Evolutionary conservation across 345 rosid genomes (phyloP), one percentile per base, ranked within the genome.

Genomic region (Arabis alpina): DNA sequence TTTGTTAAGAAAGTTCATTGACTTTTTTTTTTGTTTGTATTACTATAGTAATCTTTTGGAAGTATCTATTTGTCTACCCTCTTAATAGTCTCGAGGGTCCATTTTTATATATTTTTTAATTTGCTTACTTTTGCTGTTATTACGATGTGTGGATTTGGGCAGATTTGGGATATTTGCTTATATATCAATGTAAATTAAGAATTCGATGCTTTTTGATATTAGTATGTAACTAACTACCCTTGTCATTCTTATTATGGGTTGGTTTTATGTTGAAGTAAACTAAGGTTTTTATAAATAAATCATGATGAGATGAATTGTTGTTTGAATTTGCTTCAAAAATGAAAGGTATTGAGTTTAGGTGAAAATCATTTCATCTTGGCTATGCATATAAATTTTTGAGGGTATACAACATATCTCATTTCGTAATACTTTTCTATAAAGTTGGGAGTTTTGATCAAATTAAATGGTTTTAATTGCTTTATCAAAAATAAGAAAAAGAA

Each of bases 1-100:
- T 92, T 90, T 62, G 19, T 81, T 45, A 90, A 83, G 79, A 90
- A 85, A 70, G 90, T 88, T 66, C 80, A 85, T 78, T 76, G 71
- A 76, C 68, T 64, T 70, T 61, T 28, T 64, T 37, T 12, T 11
- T 4, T 4, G 2, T 24, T 58, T 57, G 2, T 9, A 6, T 8
- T 48, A 4, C 24, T 8, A 4, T 48, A 49, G 48, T 68, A 54
- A 37, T 49, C 57, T 52, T 28, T 12, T 75, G 27, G n/a, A 61
- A 24, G 40, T 27, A 41, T 41, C 4, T 19, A 50, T 58, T 49
- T 60, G 15, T 52, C 9, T 15, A 39, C 51, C 56, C 44, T 67
- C 40, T 44, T 25, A 53, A 27, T 75, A 74, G 36, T 51, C 30
- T 60, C 56, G 47, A 67, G 73, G 73, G 68, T 60, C 57, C 41